Evolutionary conservation across 495 filamentous ascomycete species (phyloP).

Genomic region (Trichocladium uniseriatum): DNA sequence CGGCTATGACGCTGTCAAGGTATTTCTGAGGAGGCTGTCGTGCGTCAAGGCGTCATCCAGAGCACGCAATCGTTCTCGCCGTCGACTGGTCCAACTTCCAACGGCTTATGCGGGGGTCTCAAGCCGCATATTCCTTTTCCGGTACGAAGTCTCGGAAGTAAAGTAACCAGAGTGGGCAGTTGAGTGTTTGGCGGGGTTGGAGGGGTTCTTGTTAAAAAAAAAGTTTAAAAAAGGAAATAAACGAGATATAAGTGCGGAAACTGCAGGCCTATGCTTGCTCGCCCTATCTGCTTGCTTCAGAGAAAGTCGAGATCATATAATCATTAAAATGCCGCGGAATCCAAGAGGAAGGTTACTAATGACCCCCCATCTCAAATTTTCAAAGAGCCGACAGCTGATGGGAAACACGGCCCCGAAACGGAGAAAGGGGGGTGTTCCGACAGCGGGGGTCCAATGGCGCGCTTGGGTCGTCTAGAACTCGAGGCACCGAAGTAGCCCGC

Average conservation of each 20-base stretch:
- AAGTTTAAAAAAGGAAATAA: neutral
- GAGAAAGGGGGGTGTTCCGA: no score
- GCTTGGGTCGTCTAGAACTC: no score
- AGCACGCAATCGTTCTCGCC: conserved; percentile 24
- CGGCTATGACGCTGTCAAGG: neutral
- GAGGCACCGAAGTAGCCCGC: no score
- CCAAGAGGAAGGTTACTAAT: no score
- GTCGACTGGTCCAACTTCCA: conserved; percentile 13
- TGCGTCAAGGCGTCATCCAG: conserved; percentile 22
- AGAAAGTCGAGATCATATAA: no score
- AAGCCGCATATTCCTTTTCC: neutral
- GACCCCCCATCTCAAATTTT: no score
- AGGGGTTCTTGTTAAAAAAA: neutral
- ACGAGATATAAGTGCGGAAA: neutral
- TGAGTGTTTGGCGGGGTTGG: neutral
- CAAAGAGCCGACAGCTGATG: no score
- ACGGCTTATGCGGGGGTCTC: neutral
- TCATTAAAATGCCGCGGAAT: no score
- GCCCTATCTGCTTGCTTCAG: no score
- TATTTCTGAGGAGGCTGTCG: no score
- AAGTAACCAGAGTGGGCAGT: no score
- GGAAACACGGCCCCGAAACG: no score
- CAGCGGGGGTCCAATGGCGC: conserved; percentile 2
- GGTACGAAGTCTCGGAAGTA: neutral
- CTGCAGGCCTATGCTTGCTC: neutral